Conservation (phyloP, 768 basidiomycete genomes). For the Lactarius akahatsu region DNA sequence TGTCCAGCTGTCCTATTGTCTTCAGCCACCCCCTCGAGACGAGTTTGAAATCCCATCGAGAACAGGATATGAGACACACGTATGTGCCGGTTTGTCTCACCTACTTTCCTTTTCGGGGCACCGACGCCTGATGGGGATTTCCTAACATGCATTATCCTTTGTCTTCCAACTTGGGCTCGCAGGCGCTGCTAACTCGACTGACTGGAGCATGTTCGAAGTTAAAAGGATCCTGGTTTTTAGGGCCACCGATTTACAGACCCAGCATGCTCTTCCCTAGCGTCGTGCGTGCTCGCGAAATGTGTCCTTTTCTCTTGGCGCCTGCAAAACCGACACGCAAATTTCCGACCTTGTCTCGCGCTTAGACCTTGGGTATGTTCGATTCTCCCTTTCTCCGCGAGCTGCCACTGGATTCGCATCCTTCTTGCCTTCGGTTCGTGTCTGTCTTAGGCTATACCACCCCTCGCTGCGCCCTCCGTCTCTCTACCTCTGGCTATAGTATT, state of each 20-base stretch:
- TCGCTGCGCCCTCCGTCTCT: background rate
- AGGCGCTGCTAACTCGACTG: constrained; percentile 1
- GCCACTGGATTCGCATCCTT: background rate
- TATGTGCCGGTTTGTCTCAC: background rate
- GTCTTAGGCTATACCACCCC: background rate
- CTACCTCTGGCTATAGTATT: background rate
- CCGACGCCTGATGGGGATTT: constrained; percentile 18
- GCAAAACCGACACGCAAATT: background rate
- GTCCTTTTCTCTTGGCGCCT: background rate
- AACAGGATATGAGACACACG: constrained; percentile 9
- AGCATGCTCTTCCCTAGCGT: background rate
- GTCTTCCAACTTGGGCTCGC: constrained; percentile 19
- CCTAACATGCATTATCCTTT: constrained; percentile 21
- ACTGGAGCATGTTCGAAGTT: constrained; percentile 3
- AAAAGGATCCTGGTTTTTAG: constrained; percentile 14
- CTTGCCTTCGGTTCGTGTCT: background rate
- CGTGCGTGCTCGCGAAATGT: background rate
- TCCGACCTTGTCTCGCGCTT: background rate
- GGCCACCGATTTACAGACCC: background rate
- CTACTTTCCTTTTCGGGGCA: constrained; percentile 8
- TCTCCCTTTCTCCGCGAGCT: background rate
- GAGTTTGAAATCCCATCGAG: background rate
- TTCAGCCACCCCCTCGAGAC: background rate
- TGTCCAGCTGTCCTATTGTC: constrained; percentile 21
- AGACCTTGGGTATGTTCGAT: background rate